phyloP scores from a whole-genome alignment of 352 stramenopile species.

The Elongisporangium anandrum region DNA sequence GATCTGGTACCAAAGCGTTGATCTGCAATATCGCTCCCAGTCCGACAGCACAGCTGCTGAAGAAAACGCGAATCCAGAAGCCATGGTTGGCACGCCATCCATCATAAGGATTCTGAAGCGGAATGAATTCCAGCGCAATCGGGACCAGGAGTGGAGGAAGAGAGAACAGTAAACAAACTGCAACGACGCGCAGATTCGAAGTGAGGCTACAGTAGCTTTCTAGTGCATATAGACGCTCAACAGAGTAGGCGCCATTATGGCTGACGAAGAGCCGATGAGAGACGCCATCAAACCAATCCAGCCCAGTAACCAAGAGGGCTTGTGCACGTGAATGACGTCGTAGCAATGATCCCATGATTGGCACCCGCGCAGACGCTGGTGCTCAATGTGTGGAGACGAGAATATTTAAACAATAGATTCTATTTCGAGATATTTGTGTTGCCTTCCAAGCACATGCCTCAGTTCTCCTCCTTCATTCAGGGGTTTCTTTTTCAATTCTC shows the following conservation, averaged over 20 bases:
- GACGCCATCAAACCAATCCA: constrained; percentile 4
- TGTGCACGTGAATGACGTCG: too few relatives aligned
- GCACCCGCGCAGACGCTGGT: too few relatives aligned
- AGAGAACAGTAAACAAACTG: constrained; percentile 9
- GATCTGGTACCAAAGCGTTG: too few relatives aligned
- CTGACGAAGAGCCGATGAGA: constrained; percentile 15
- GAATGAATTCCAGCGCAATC: constrained; percentile 11
- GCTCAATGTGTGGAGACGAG: too few relatives aligned
- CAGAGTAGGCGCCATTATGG: constrained; percentile 14
- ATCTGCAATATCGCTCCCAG: too few relatives aligned
- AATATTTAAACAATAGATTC: too few relatives aligned
- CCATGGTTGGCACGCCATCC: constrained; percentile 21
- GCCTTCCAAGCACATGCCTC: too few relatives aligned
- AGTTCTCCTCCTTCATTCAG: too few relatives aligned
- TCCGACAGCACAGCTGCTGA: too few relatives aligned
- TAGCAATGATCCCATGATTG: too few relatives aligned
- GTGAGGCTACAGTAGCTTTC: constrained; percentile 11
- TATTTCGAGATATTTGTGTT: too few relatives aligned
- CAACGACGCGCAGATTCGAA: background rate
- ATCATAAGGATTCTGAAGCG: constrained; percentile 11
- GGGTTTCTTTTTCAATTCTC: too few relatives aligned
- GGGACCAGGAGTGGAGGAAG: constrained; percentile 9
- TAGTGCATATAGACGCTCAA: constrained; percentile 15
- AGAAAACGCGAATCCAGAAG: constrained; percentile 11
- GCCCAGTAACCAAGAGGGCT: background rate